Base-by-base conservation (phyloP, 202 grass and related monocot species). In the Bolboschoenoplectus hybrid region DNA sequence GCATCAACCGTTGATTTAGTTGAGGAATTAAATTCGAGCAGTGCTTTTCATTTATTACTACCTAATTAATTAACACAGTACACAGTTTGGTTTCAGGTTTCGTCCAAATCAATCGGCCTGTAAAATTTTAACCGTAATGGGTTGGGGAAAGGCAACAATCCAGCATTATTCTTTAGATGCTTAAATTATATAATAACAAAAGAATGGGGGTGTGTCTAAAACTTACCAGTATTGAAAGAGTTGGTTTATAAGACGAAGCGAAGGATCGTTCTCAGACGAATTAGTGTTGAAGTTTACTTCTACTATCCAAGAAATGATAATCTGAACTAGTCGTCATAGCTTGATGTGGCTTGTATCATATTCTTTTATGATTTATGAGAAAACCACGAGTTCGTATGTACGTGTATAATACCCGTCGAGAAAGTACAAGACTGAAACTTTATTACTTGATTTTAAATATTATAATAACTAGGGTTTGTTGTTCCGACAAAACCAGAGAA, bases 21-120 rank as follows among this genome's bases (percentile, higher is more conserved):
- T 40, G 74, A 58, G 74, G 35, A 78, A 78, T 57, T 78, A 5
- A 78, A 78, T 40, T 78, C 34, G 19, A 74, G 19, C 12, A 78
- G 51, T 78, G n/a, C 74, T 9, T 38, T 17, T 78, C 74, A 78
- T 78, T 78, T 78, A 57, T 78, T 78, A 10, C 51, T 9, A 78
- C 34, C 50, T 56, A 78, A 56, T 68, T 68, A 68, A 16, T 10
- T 16, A 16, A 4, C 41, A 20, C 40, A 17, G 3, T 56, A 57
- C 74, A 39, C 50, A 58, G 74, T 17, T 78, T 78, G 1, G 34
- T 78, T 57, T 57, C 51, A 51, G 1, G 34, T 78, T 57, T 57
- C 51, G 74, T 56, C 74, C 38, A 78, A 9, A 57, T 78, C 51
- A 57, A 55, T 78, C 26, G 74, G 74, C 13, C 9, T 78, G 51